Base-by-base conservation (phyloP, 768 basidiomycete species). In the Suillus hirtellus region DNA sequence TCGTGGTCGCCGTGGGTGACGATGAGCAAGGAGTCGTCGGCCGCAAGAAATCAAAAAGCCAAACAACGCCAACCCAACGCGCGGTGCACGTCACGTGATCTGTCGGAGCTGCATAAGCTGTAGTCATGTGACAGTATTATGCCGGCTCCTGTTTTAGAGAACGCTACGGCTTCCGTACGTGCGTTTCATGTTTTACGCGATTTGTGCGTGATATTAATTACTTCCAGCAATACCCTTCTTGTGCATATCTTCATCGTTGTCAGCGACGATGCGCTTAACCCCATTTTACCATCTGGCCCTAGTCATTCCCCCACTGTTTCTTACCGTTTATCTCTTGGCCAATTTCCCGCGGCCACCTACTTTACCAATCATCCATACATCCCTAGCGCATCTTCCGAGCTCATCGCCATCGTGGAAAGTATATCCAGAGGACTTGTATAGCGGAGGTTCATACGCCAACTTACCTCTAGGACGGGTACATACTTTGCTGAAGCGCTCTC, bases 351-450 rank as follows among this genome's bases (percentile, higher is more conserved):
- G 79, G 60, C 83, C 87, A 0, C 88, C 87, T 0, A 75, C 76
- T 34, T 76, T 82, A 0, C 75, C 85, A 3, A 67, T 73, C 47
- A 73, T 89, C 3, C 79, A 89, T 62, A 75, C 84, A 2, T 89
- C 88, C 6, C 79, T 92, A 8, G 82, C 87, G 2, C 83, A 82
- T 37, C 79, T 91, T 12, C 86, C 88, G 17, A 70, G 71, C 40
- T 77, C 82, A 35, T 80, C 79, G 37, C 81, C 82, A 24, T 84
- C 85, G n/a, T 87, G 89, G 84, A 73, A 80, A 10, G 83, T 93
- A 59, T 93, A 93, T 70, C 86, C 89, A 0, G 88, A 89, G 62
- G 81, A 89, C 66, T 87, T 83, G 68, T 91, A 86, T 69, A 71
- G 79, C 0, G 82, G 74, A 3, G 86, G 88, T 9, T 82, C 79